Base-by-base conservation (phyloP, 768 basidiomycete species). In the Leccinellum rugosiceps region DNA sequence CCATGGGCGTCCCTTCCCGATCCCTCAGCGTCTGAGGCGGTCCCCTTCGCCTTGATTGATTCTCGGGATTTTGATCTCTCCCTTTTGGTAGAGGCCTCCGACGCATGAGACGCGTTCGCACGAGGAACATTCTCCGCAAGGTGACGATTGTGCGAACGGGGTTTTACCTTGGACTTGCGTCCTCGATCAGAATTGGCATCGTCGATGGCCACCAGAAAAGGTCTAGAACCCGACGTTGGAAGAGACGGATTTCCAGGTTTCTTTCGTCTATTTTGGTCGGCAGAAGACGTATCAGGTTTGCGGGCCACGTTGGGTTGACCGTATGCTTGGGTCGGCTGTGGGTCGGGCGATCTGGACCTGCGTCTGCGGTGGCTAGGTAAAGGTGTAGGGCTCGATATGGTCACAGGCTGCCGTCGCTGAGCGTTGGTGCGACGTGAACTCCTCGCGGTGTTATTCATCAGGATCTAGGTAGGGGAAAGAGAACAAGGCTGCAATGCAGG, bases 61-160 rank as follows among this genome's bases (percentile, higher is more conserved):
- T 77, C 77, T 15, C 73, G 65, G 26, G 77, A 77, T 35, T 69
- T 71, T 3, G 77, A 78, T 15, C 71, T 65, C 45, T 76, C 75
- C 53, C 63, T 69, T 50, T 68, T 71, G 53, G 28, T 46, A 44
- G 54, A 50, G 52, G 4, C 31, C 53, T 56, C 64, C 30, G 52
- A 47, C 26, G 50, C 57, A 48, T 59, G 60, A 43, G 66, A 56
- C 4, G 53, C 34, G 3, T 52, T 52, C 26, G 57, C 41, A 43
- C 58, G 60, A 23, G 60, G 21, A 10, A 30, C 62, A 63, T 63
- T 70, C 54, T 58, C 72, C 7, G 41, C 50, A 30, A 58, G 52
- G 43, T 59, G 56, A 17, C 72, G 71, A 55, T 58, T 60, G 50
- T 71, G 63, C 9, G 62, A 53, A 34, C 71, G 69, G 10, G 56